Conservation (phyloP, 805 yeast genomes). For the Yarrowia porcina region DNA sequence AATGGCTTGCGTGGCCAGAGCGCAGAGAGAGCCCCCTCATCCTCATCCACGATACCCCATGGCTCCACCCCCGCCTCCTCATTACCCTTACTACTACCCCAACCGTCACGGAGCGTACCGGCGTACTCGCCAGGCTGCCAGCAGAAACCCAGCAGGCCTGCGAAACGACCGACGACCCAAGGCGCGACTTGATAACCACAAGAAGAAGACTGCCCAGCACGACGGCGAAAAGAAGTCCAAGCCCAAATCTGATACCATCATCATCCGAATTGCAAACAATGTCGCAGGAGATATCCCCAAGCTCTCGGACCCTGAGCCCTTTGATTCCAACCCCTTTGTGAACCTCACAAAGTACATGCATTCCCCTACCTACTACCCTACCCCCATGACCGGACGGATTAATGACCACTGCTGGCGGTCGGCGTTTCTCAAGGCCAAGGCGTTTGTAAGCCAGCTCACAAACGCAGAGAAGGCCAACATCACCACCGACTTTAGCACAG, state of each 20-base stretch:
- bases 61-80: constrained; percentile 11
- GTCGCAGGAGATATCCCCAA: constrained; percentile 13
- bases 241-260: constrained; percentile 11
- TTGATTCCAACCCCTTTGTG: constrained; percentile 13
- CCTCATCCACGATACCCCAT: constrained; percentile 12
- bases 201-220: not conserved
- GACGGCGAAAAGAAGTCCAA: constrained; percentile 12
- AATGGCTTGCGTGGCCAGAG: not conserved
- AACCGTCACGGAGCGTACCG: constrained; percentile 25
- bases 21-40: constrained; percentile 5
- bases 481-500: constrained; percentile 55
- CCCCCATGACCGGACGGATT: constrained; percentile 31
- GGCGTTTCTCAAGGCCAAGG: constrained; percentile 55
- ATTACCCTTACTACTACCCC: constrained; percentile 24
- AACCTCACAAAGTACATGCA: constrained; percentile 20
- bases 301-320: constrained; percentile 20
- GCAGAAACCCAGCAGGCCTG: not conserved
- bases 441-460: constrained; percentile 54
- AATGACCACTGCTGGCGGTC: constrained; percentile 50
- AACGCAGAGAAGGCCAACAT: constrained; percentile 58
- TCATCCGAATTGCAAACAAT: constrained; percentile 14
- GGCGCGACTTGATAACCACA: constrained; percentile 17
- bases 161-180: constrained; percentile 11
- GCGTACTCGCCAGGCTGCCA: constrained; percentile 6
- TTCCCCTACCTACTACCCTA: constrained; percentile 21